Evolutionary conservation across 108 stramenopile species (phyloP).

Genomic region (Skeletonema potamos): DNA sequence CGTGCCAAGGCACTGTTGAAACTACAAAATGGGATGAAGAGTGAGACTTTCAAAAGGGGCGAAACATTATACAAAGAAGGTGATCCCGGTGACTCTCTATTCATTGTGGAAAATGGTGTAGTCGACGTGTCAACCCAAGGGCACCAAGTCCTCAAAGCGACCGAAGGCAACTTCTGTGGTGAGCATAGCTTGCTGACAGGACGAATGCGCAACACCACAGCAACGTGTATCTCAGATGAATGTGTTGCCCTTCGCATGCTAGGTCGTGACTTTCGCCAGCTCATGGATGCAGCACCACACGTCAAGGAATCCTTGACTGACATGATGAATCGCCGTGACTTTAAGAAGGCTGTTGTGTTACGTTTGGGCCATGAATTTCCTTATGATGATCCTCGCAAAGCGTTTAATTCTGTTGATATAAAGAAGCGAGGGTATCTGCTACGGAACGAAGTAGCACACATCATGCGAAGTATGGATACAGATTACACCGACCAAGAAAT

Average conservation of each 20-base stretch:
- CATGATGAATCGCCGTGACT: slow-evolving; percentile 74
- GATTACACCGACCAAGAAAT: slow-evolving; percentile 74
- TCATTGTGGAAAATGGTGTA: slow-evolving; percentile 58
- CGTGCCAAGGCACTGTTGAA: slow-evolving; percentile 77
- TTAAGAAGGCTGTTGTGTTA: slow-evolving; percentile 79
- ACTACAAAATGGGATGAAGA: slow-evolving; percentile 66
- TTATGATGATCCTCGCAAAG: slow-evolving; percentile 58
- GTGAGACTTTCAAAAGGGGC: slow-evolving; percentile 33
- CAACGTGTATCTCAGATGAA: slow-evolving; percentile 51
- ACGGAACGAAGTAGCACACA: slow-evolving; percentile 43
- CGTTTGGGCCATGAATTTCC: slow-evolving; percentile 67
- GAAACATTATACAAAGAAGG: slow-evolving; percentile 58
- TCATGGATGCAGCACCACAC: slow-evolving; percentile 54
- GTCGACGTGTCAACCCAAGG: slow-evolving; percentile 44
- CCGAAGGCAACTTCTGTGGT: slow-evolving; percentile 71
- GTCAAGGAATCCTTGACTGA: slow-evolving; percentile 66
- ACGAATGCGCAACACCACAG: slow-evolving; percentile 60
- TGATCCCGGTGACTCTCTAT: slow-evolving; percentile 63
- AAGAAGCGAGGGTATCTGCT: slow-evolving; percentile 54
- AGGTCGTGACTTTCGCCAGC: slow-evolving; percentile 59
- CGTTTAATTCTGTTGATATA: slow-evolving; percentile 69
- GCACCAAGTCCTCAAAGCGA: slow-evolving; percentile 52
- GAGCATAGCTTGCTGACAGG: slow-evolving; percentile 75
- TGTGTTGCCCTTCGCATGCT: slow-evolving; percentile 58
- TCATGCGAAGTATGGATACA: slow-evolving; percentile 71